Base-by-base conservation (phyloP, 805 yeast species). In the Kuraishia capsulata region DNA sequence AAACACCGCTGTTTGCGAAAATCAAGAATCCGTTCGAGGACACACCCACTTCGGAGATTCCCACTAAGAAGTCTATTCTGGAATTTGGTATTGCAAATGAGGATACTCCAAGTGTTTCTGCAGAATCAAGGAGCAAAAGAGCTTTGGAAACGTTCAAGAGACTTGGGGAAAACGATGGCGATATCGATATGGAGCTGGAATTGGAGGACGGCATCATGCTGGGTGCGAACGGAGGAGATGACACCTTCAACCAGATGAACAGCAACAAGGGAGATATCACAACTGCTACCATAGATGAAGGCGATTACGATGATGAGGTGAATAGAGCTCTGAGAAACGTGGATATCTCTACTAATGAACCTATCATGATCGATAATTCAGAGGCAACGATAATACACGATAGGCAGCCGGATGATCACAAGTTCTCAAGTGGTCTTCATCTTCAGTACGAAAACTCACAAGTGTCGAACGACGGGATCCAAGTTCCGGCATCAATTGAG, bases 1-100 rank as follows among this genome's bases (percentile, higher is more conserved):
- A 52, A 30, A 46, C 56, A 2, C 55, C 60, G 3, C 17, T 46
- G 49, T 38, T 62, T 14, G 51, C 47, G 18, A 55, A 54, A 24
- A 47, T 64, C 16, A 49, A 44, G 20, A 55, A 67, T 41, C 72
- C 72, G 5, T 67, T 67, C 42, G 60, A 55, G 9, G 54, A 46
- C 3, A 49, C 60, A 2, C 58, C 57, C 1, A 49, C 44, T 16
- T 42, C 46, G 5, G 38, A 43, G n/a, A 49, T 51, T 3, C 19
- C 37, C 13, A 25, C 20, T n/a, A 17, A 37, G 20, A 26, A 14
- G 17, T 26, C 26, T 6, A 30, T 33, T 11, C 8, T 14, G 31
- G 18, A 20, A 25, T 18, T 16, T 16, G n/a, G n/a, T n/a, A n/a
- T n/a, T n/a, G n/a, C n/a, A n/a, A n/a, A n/a, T n/a, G 43, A 40